These are phyloP conservation scores for Auricularia heimuer DNA, from an alignment of 768 basidiomycete genomes.

Conservation along the genomic window DNA sequence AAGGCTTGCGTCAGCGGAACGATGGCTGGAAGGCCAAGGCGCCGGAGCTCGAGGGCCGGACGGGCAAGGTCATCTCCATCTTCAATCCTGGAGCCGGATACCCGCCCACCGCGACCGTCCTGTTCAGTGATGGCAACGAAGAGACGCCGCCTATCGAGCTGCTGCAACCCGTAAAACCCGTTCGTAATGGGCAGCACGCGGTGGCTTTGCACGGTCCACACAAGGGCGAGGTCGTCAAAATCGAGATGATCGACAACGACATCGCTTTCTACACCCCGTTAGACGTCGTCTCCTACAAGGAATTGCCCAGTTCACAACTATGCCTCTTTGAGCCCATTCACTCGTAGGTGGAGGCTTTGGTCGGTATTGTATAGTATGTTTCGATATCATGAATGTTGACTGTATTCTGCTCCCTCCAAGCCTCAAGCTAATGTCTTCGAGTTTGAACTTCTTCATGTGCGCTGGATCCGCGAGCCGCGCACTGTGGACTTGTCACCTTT, in stretches of 20 bases:
- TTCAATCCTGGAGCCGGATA: slow-evolving; percentile 20
- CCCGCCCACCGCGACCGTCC: slow-evolving; percentile 16
- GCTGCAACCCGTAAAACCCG: slow-evolving; percentile 32
- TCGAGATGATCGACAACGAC: neutral
- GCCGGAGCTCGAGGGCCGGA: slow-evolving; percentile 22
- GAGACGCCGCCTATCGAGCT: slow-evolving; percentile 31
- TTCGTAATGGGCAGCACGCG: slow-evolving; percentile 35
- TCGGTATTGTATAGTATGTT: no score
- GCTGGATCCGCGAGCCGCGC: no score
- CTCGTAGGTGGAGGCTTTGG: no score
- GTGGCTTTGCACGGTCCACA: slow-evolving; percentile 36
- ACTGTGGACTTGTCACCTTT: no score
- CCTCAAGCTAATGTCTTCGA: no score
- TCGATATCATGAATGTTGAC: no score
- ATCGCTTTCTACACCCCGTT: neutral
- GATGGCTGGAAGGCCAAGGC: slow-evolving; percentile 17
- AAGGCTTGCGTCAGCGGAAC: slow-evolving; percentile 11
- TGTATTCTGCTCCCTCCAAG: no score
- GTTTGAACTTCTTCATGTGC: no score
- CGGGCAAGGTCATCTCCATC: slow-evolving; percentile 21
- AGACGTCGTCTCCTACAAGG: neutral
- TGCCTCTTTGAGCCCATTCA: neutral
- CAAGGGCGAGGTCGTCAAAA: slow-evolving; percentile 24
- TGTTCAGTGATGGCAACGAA: slow-evolving; percentile 21
- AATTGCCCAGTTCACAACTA: neutral